A percentile compares a stretch with the other conserved stretches of the same genome.
phyloP scores from a whole-genome alignment of 73 alveolate genomes.

The Tetrahymena thermophila region DNA sequence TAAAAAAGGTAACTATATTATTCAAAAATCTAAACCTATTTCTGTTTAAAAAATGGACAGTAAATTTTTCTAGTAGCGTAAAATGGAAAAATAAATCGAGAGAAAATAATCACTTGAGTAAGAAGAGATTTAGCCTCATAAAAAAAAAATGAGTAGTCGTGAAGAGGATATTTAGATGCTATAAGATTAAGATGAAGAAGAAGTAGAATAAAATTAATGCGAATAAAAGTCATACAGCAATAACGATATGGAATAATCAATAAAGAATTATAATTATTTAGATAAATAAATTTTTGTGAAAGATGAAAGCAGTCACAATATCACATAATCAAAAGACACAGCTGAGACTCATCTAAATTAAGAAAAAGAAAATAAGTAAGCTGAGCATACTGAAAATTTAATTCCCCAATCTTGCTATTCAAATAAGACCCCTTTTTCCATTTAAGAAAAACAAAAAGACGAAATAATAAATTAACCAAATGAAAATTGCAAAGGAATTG shows the following conservation, averaged over 20 bases:
- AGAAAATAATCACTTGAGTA: neutral
- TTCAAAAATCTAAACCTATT: neutral
- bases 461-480: neutral
- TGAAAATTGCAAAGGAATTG: neutral
- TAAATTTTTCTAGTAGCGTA: neutral
- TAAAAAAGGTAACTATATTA: neutral
- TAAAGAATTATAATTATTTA: neutral
- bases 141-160: too few relatives aligned
- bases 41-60: neutral
- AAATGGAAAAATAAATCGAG: neutral
- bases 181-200: neutral
- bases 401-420: neutral
- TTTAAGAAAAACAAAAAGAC: neutral
- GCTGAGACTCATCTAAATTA: neutral
- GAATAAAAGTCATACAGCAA: neutral
- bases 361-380: neutral
- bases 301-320: neutral
- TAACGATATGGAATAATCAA: neutral
- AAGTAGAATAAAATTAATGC: neutral
- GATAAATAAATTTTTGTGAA: neutral
- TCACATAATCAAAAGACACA: neutral
- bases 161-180: neutral
- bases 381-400: neutral
- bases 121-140: neutral
- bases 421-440: neutral